Base-by-base conservation (phyloP, 768 basidiomycete genomes). In the Hericium alpestre region DNA sequence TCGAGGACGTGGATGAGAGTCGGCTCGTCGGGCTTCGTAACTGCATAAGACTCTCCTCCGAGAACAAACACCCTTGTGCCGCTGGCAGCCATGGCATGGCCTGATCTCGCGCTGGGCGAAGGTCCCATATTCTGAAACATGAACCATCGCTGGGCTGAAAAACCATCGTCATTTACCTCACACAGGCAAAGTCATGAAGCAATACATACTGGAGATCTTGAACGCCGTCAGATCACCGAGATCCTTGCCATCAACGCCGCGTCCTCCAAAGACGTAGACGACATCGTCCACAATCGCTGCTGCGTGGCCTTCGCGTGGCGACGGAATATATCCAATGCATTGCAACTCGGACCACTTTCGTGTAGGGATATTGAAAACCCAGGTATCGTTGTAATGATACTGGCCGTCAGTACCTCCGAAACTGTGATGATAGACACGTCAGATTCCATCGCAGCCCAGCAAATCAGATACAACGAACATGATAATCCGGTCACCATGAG, bases 101-200 rank as follows among this genome's bases (percentile, higher is more conserved):
- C 96, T 9, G 92, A 94, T 52, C 96, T 81, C 2, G 92, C 90
- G 41, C 78, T 85, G 0, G 96, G 96, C 15, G 91, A 82, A 16
- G 95, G 95, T 0, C 96, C 96, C 96, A 99, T 99, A 67, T 97
- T 96, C 71, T 97, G 93, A 76, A 99, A 99, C 92, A 94, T 98
- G 73, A 94, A 99, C 96, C 96, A 99, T 64, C 96, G 80, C 66
- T 93, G 90, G 71, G 93, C 95, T 97, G 67, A 32, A 49, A 47
- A 47, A 50, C 39, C 32, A 32, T 32, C 32, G 32, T 32, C 9
- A 32, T 8, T 32, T 32, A 32, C 32, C 32, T 32, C 32, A 32
- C 32, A 32, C 11, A 56, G 58, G 57, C 54, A 39, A 41, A 11
- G 20, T 23, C 53, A 39, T 38, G 43, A 40, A 27, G 56, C 32